A percentile compares a stretch with the other conserved stretches of the same genome.
These are phyloP conservation scores for Tirmania nivea DNA, from an alignment of 495 filamentous ascomycete genomes.

Conservation along the genomic window DNA sequence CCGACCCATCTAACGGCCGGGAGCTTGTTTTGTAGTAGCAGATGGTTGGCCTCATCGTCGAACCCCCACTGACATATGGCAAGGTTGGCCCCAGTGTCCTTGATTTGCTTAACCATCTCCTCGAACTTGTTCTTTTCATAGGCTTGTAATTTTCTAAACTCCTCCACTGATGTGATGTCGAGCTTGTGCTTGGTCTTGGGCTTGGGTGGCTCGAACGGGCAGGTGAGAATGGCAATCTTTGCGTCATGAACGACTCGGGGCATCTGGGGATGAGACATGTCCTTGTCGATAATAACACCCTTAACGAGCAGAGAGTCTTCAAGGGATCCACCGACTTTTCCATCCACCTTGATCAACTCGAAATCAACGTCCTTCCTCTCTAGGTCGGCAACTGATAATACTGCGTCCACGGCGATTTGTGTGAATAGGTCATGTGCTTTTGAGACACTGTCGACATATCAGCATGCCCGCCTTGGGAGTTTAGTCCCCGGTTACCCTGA, in stretches of 20 bases:
- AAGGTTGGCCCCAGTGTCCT: constrained; percentile 89
- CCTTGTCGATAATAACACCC: constrained; percentile 97
- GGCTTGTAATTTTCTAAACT: constrained; percentile 87
- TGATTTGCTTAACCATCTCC: constrained; percentile 97
- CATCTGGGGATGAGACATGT: constrained; percentile 99
- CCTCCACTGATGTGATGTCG: constrained; percentile 89
- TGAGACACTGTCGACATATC: constrained; percentile 41
- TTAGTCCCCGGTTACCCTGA: too few species aligned
- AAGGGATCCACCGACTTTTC: constrained; percentile 88
- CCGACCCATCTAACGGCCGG: constrained; percentile 96
- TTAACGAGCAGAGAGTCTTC: constrained; percentile 89
- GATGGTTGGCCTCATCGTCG: constrained; percentile 95
- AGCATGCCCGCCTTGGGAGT: constrained; percentile 8
- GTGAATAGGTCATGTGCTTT: constrained; percentile 98
- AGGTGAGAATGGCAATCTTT: constrained; percentile 92
- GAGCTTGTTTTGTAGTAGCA: constrained; percentile 84
- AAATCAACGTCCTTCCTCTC: constrained; percentile 97
- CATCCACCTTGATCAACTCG: constrained; percentile 97
- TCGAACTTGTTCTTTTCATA: constrained; percentile 92
- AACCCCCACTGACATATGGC: constrained; percentile 99
- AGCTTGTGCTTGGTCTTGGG: constrained; percentile 99
- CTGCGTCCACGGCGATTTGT: constrained; percentile 88
- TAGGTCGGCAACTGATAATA: constrained; percentile 88
- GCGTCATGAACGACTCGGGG: constrained; percentile 79
- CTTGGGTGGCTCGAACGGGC: constrained; percentile 98